phyloP scores from a whole-genome alignment of 2,329 filamentous ascomycete species.

The Fusarium anguioides region DNA sequence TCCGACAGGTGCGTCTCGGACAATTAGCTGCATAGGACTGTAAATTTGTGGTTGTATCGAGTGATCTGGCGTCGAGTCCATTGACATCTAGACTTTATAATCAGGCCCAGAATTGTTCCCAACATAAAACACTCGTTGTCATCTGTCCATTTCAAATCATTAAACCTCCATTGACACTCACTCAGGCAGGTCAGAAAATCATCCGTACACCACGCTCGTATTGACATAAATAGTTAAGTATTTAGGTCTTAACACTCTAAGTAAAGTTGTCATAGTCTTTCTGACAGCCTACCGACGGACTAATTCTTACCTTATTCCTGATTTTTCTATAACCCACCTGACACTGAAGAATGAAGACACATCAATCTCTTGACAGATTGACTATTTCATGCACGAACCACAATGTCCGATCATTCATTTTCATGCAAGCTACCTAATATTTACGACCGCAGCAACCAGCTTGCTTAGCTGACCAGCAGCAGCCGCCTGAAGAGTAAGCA shows the following conservation, averaged over 20 bases:
- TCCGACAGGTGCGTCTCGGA: not conserved
- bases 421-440: not conserved
- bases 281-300: too few species aligned
- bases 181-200: too few species aligned
- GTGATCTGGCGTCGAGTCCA: constrained; percentile 24
- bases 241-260: too few species aligned
- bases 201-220: too few species aligned
- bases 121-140: not conserved
- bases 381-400: constrained; percentile 9
- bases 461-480: not conserved
- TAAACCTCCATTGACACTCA: constrained; percentile 4
- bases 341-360: constrained; percentile 1
- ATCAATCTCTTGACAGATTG: not conserved
- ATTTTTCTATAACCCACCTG: too few species aligned
- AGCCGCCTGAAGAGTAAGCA: constrained; percentile 29
- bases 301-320: too few species aligned
- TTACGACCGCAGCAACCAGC: not conserved
- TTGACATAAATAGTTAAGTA: too few species aligned
- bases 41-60: constrained; percentile 18
- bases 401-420: not conserved
- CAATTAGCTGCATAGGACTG: constrained; percentile 18
- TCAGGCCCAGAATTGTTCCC: not conserved
- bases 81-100: constrained; percentile 23
- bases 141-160: constrained; percentile 2
- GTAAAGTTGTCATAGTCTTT: too few species aligned